phyloP scores from a whole-genome alignment of 257 asterid genomes.

The Solanum etuberosum region DNA sequence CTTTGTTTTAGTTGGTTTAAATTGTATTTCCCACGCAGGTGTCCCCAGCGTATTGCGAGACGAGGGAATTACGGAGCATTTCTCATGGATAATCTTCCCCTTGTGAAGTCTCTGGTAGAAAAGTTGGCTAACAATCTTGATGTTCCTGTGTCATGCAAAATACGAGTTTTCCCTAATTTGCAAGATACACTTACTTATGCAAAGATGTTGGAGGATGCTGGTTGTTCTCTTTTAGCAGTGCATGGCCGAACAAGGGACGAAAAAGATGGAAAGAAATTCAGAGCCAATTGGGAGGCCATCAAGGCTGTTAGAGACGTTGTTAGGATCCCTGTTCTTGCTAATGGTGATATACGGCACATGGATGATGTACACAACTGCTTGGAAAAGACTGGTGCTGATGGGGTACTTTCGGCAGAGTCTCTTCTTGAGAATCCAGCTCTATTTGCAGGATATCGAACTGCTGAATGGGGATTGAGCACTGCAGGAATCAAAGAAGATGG shows the following conservation, averaged over 20 bases:
- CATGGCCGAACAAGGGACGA: conserved; percentile 96
- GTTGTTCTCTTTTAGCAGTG: conserved; percentile 86
- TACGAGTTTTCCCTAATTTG: conserved; percentile 68
- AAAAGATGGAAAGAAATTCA: conserved; percentile 77
- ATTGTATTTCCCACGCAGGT: conserved; percentile 23
- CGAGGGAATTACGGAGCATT: conserved; percentile 94
- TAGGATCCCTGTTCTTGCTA: conserved; percentile 87
- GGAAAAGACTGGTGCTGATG: conserved; percentile 74
- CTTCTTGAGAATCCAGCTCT: conserved; percentile 94
- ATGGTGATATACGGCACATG: conserved; percentile 76
- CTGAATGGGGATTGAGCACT: conserved; percentile 47
- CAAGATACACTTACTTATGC: conserved; percentile 75
- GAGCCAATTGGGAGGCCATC: conserved; percentile 75
- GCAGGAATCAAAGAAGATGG: conserved; percentile 34
- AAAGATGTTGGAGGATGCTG: conserved; percentile 90
- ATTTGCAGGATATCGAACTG: conserved; percentile 70
- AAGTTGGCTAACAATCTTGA: conserved; percentile 56
- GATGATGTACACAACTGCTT: conserved; percentile 65
- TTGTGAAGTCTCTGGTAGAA: conserved; percentile 76
- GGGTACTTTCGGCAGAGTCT: conserved; percentile 89
- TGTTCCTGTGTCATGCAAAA: conserved; percentile 89
- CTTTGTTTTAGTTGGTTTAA: not conserved
- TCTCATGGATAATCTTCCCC: conserved; percentile 95
- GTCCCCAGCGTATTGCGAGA: conserved; percentile 92
- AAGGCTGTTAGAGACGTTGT: conserved; percentile 75